phyloP scores from a whole-genome alignment of 306 rosid genomes.

The Acacia crassicarpa region DNA sequence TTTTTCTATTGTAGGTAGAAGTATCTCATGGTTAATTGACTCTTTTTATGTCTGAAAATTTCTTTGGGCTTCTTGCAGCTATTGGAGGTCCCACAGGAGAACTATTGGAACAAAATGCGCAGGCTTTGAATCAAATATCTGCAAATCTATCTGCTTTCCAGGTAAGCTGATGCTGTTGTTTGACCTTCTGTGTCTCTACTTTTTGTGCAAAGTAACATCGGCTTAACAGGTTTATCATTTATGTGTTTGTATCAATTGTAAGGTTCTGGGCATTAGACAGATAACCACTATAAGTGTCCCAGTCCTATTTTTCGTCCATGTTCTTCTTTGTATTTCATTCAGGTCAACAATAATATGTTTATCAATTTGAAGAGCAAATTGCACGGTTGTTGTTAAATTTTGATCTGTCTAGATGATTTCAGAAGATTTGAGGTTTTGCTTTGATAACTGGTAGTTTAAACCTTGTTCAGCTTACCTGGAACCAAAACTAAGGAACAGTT shows the following conservation, averaged over 20 bases:
- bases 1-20: not conserved
- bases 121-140: slow-evolving; percentile 51
- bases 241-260: not conserved
- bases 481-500: slow-evolving; percentile 4
- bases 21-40: not conserved
- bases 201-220: not conserved
- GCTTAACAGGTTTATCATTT: not conserved
- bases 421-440: slow-evolving; percentile 21
- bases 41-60: slow-evolving; percentile 21
- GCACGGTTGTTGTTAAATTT: not conserved
- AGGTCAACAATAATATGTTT: slow-evolving; percentile 8
- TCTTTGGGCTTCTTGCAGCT: slow-evolving; percentile 37
- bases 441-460: not conserved
- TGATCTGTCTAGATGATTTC: slow-evolving; percentile 8
- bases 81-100: slow-evolving; percentile 62
- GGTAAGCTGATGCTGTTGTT: slow-evolving; percentile 35
- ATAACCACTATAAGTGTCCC: not conserved
- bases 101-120: slow-evolving; percentile 51
- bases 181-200: not conserved
- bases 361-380: slow-evolving; percentile 8
- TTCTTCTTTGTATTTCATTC: slow-evolving; percentile 7
- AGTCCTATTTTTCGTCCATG: not conserved
- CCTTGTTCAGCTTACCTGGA: not conserved
- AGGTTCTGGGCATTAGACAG: not conserved
- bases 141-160: slow-evolving; percentile 48